Base-by-base conservation (phyloP, 2,329 filamentous ascomycete genomes). In the Colletotrichum sp. region DNA sequence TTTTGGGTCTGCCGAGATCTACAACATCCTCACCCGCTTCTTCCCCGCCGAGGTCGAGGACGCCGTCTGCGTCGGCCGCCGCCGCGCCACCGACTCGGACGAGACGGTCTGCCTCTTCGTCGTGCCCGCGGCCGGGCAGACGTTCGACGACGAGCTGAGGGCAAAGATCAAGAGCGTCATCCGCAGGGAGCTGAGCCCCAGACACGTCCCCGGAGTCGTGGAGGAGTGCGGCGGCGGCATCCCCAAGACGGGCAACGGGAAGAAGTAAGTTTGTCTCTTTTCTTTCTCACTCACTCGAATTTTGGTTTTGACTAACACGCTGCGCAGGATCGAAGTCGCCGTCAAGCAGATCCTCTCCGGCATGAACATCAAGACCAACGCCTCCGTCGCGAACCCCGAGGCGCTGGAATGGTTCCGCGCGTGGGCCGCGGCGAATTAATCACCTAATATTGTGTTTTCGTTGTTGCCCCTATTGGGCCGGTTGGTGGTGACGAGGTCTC, bases 311-410 rank as follows among this genome's bases (percentile, higher is more conserved):
- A 4, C 22, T 60, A 30, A 44, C n/a, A 30, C 11, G 8, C 39
- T 2, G 11, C 19, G 34, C 52, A 95, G 93, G 85, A 95, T 99
- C 75, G 96, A 99, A 84, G 96, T 98, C 64, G 95, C 95, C 0
- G 96, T 98, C 8, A 98, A 98, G 88, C 96, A 98, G 85, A 98
- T 98, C 60, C 86, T 99, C 2, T 98, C 95, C 32, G 96, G 96
- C 0, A 87, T 96, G 84, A 91, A 95, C 68, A 92, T 98, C 78
- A 96, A 96, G 87, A 97, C 95, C 0, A 96, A 95, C 65, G 96
- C 96, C 0, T 98, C 95, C 81, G 96, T 98, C n/a, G 95, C 95
- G 6, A 98, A 98, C 83, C 93, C 94, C 3, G 94, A 93, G 79
- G 96, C 96, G 78, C 85, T 99, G 79, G 93, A 95, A 55, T 98